Conservation (phyloP, 2,329 filamentous ascomycete genomes). For the Neofusicoccum kwambonambiense region DNA sequence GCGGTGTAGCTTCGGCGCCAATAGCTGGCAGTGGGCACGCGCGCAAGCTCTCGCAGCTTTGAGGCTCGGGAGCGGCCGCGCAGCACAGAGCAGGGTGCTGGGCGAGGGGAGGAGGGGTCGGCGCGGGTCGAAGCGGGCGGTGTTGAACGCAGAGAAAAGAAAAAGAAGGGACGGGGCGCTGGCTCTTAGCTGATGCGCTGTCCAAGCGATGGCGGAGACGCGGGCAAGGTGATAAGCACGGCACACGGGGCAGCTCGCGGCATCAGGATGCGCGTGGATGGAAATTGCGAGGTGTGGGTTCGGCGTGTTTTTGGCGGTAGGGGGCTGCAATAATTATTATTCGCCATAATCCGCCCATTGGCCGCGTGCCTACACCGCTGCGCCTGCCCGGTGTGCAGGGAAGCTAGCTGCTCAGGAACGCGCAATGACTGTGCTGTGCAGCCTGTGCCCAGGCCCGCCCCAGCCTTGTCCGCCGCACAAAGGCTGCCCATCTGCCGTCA, state of each 20-base stretch:
- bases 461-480: neutral
- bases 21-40: neutral
- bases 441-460: neutral
- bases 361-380: constrained; percentile 8
- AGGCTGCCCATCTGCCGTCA: neutral
- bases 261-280: constrained; percentile 12
- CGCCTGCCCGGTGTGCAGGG: constrained; percentile 6
- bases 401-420: constrained; percentile 8
- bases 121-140: neutral
- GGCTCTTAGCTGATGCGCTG: constrained; percentile 1
- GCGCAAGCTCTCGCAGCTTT: neutral
- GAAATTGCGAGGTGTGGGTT: constrained; percentile 16
- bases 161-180: neutral
- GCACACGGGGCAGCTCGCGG: constrained; percentile 13
- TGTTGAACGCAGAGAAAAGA: constrained; percentile 6
- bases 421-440: constrained; percentile 11
- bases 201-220: constrained; percentile 11
- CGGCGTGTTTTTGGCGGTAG: neutral
- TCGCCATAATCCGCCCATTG: constrained; percentile 10
- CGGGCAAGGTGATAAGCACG: neutral
- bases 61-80: neutral
- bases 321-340: constrained; percentile 9
- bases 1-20: constrained; percentile 9
- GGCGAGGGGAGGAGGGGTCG: neutral
- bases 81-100: neutral